Evolutionary conservation across 805 yeast genomes (phyloP).

Genomic region (Alloascoidea hylecoeti): DNA sequence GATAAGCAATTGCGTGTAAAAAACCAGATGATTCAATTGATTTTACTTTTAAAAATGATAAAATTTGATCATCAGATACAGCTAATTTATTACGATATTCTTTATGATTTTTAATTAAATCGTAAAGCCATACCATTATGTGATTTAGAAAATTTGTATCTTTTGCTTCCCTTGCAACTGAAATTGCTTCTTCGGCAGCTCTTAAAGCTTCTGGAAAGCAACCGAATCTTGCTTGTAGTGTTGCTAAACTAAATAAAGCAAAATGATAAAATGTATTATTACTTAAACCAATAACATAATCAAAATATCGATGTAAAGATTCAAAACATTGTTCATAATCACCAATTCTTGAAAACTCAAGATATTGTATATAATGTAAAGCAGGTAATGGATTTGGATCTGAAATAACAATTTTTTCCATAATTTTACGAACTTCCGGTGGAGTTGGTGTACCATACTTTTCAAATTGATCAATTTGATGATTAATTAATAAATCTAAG

Average conservation of each 20-base stretch:
- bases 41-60: slow-evolving; percentile 38
- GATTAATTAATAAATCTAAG: not conserved
- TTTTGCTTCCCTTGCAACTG: slow-evolving; percentile 76
- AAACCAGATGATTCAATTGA: slow-evolving; percentile 23
- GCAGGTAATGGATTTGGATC: slow-evolving; percentile 22
- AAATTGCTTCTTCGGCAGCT: slow-evolving; percentile 76
- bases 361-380: slow-evolving; percentile 41
- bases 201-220: slow-evolving; percentile 55
- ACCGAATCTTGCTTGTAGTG: slow-evolving; percentile 55
- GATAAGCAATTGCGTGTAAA: slow-evolving; percentile 37
- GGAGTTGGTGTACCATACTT: slow-evolving; percentile 1
- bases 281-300: slow-evolving; percentile 58
- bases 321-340: slow-evolving; percentile 43
- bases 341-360: slow-evolving; percentile 40
- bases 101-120: slow-evolving; percentile 53
- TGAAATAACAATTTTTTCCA: not conserved
- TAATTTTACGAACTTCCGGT: not conserved
- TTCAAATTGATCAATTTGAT: not conserved
- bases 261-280: slow-evolving; percentile 59
- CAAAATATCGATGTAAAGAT: slow-evolving; percentile 48
- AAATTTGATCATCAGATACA: slow-evolving; percentile 42
- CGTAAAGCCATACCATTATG: slow-evolving; percentile 53
- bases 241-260: slow-evolving; percentile 59
- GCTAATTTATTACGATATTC: slow-evolving; percentile 32
- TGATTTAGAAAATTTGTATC: slow-evolving; percentile 56